Evolutionary conservation across 495 filamentous ascomycete species (phyloP), one percentile per base, ranked within the genome.

Genomic region (Umbilicaria muhlenbergii): DNA sequence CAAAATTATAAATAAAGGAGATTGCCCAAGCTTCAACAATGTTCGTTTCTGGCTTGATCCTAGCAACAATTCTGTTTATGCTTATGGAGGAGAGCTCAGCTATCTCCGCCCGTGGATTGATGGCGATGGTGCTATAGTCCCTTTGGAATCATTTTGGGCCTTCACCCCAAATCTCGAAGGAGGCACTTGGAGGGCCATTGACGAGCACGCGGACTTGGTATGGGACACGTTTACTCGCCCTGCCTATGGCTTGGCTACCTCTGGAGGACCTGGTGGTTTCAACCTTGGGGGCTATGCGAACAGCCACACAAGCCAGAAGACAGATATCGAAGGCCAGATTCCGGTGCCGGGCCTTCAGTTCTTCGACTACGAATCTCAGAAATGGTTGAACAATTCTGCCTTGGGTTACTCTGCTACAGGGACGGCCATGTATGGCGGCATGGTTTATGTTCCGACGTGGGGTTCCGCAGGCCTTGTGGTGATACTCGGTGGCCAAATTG

Each of bases 401-500:
- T 8, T 14, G 14, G 38, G 18, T 32, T 47, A 39, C 32, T 39
- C 38, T 36, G 24, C 12, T n/a, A 39, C 36, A 42, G 42, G 39
- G 8, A 16, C 16, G 14, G 35, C 43, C 6, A 10, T 18, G 3
- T n/a, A 17, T 17, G 51, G 48, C 36, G 32, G 21, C 7, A 39
- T 51, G 39, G 42, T 46, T 11, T 54, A 49, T 18, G 52, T 55
- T n/a, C 49, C 52, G 11, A 42, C 36, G 21, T 55, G 49, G 34
- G 52, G 52, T n/a, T 33, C 38, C 34, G 32, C 40, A 12, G 52
- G 52, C 11, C 19, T 55, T 3, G n/a, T 46, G 15, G 15, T 55
- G 17, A 21, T 43, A 13, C 39, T 55, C 18, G 50, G 52, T 12
- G 50, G 50, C 1, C 24, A 28, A 28, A 28, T 6, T 28, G 24